Conservation (phyloP, 305 asterid genomes). For the Fraxinus latifolia region DNA sequence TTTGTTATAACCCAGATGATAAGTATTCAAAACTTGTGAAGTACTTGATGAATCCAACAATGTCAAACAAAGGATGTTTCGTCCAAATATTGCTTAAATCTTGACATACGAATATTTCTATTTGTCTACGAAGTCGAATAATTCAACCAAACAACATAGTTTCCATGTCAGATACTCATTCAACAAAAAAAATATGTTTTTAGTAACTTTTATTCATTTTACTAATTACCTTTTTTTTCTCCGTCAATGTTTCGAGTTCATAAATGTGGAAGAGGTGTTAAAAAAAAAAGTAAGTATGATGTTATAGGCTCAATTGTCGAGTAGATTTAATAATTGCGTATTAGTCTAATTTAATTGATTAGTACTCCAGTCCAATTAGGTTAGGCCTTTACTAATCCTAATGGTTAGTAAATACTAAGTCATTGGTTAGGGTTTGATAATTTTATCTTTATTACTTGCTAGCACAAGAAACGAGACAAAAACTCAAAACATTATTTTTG, state of each 20-base stretch:
- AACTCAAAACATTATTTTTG: not conserved
- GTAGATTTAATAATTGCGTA: not conserved
- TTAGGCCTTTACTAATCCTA: not conserved
- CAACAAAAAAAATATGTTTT: not conserved
- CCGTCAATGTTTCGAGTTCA: not conserved
- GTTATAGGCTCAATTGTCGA: not conserved
- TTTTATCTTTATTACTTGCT: not conserved
- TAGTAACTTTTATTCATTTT: not conserved
- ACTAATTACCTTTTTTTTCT: not conserved
- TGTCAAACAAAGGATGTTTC: not conserved
- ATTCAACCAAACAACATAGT: not conserved
- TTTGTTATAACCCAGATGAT: not conserved
- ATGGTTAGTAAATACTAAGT: not conserved
- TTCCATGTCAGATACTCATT: not conserved
- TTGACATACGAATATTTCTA: not conserved
- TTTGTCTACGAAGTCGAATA: not conserved
- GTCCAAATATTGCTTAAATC: not conserved
- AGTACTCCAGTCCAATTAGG: not conserved
- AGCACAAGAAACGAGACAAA: not conserved
- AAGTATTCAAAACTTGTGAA: not conserved
- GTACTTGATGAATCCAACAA: not conserved
- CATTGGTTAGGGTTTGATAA: not conserved
- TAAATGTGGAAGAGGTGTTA: not conserved
- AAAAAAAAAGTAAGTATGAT: not conserved
- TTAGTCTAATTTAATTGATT: not conserved